Evolutionary conservation across 2,329 filamentous ascomycete genomes (phyloP), one percentile per base, ranked within the genome.

Genomic region (Fusarium guadeloupense): DNA sequence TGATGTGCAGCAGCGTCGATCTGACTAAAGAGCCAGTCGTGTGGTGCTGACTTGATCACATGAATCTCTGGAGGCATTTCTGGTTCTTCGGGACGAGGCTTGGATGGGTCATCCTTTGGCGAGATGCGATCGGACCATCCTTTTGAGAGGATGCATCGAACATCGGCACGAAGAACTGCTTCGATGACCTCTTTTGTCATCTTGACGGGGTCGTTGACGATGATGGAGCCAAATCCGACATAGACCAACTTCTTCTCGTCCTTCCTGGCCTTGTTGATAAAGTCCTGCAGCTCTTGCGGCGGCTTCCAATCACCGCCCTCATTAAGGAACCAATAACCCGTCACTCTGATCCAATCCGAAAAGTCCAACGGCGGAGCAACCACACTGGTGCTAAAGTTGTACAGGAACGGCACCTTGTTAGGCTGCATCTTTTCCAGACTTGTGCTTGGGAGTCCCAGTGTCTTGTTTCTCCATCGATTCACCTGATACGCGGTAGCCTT

Each of bases 381-480:
- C 12, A 99, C 95, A 10, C 87, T 90, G 1, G 93, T 92, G 51
- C 92, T 96, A 75, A 97, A 98, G 77, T 97, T 98, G 81, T 99
- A 99, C 39, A 99, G 77, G 76, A 99, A 99, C 0, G 95, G 95
- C n/a, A 97, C 92, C 74, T 96, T 96, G 79, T 97, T 97, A 3
- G 91, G 89, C 77, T 97, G 93, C 86, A 99, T 87, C 78, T 93
- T 96, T 72, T 95, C 91, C 37, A 97, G 80, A 54, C 81, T 92
- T 2, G 95, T 99, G 62, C 88, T 89, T 45, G 89, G 90, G 23
- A 99, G 79, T 0, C 87, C 86, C 6, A 99, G 83, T 20, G 89
- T 85, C 63, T 88, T 90, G 74, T 92, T 92, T 62, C 95, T 87
- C 95, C 95, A 99, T 48, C 87, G 84, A 75, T 99, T 99, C 72